These are phyloP conservation scores for Sporisorium exsertum DNA, from an alignment of 1,284 basidiomycete species.

Conservation along the genomic window DNA sequence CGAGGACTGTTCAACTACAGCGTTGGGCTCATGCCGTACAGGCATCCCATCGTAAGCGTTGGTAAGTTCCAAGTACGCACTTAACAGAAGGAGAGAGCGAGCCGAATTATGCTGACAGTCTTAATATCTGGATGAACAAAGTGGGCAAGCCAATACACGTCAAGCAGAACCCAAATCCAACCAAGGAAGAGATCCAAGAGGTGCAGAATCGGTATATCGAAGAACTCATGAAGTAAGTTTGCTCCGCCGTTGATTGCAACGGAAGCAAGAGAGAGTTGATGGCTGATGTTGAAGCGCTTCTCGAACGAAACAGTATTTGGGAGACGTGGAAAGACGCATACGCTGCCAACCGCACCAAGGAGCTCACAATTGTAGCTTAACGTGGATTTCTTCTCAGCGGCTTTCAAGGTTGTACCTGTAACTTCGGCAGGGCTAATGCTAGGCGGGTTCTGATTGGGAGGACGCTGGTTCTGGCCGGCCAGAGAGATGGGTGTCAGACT, in stretches of 20 bases:
- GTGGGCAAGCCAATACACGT: conserved; percentile 88
- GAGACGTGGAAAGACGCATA: conserved; percentile 68
- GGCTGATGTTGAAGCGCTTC: neutral
- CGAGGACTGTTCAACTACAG: conserved; percentile 77
- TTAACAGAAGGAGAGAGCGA: neutral
- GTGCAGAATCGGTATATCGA: conserved; percentile 90
- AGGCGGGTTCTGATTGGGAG: no score
- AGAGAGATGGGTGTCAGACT: no score
- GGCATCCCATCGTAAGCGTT: conserved; percentile 92
- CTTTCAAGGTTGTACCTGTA: no score
- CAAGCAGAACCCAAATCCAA: conserved; percentile 81
- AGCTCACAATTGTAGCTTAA: conserved; percentile 63
- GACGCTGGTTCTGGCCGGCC: no score
- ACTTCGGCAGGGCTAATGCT: no score
- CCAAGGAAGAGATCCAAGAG: conserved; percentile 81
- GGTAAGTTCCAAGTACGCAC: conserved; percentile 63
- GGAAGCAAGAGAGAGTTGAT: neutral
- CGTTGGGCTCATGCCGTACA: conserved; percentile 86
- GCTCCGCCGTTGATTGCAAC: neutral
- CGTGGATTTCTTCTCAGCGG: no score
- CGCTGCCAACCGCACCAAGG: conserved; percentile 62
- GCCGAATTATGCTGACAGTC: neutral
- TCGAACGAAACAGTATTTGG: conserved; percentile 52
- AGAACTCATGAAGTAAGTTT: conserved; percentile 72
- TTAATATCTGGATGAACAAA: conserved; percentile 7